Evolutionary conservation across 441 rosid genomes (phyloP).

Genomic region (Cnidoscolus chayamansa): DNA sequence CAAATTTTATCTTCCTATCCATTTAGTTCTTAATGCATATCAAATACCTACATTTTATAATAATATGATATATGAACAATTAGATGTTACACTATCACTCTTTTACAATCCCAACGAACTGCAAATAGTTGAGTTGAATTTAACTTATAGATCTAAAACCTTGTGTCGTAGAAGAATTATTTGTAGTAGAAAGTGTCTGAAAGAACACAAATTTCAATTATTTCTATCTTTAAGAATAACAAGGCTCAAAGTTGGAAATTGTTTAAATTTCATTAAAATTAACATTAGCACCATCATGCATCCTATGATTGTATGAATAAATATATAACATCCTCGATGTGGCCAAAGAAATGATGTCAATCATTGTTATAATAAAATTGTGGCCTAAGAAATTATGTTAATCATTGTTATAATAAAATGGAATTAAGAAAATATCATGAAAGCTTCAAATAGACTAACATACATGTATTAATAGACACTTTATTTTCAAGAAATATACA

Average conservation of each 20-base stretch:
- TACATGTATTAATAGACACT: not conserved
- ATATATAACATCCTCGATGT: not conserved
- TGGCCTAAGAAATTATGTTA: not conserved
- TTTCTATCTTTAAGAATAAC: not conserved
- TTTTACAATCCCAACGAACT: not conserved
- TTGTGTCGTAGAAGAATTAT: conserved; percentile 53
- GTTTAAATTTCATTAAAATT: not conserved
- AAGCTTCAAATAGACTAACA: not conserved
- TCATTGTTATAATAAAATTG: too few species aligned
- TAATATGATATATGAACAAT: not conserved
- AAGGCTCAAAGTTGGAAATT: not conserved
- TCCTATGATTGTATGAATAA: not conserved
- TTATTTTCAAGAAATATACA: conserved; percentile 15
- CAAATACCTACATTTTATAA: too few species aligned
- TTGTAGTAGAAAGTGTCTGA: conserved; percentile 52
- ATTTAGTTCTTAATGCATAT: too few species aligned
- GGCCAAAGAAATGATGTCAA: too few species aligned
- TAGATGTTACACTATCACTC: not conserved
- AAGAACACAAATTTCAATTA: conserved; percentile 23
- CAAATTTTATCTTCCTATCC: too few species aligned
- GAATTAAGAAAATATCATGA: not conserved
- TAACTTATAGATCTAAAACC: conserved; percentile 63
- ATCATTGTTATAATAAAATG: not conserved
- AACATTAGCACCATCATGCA: not conserved
- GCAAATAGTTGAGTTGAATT: conserved; percentile 15